Base-by-base conservation (phyloP, 352 stramenopile genomes). In the Globisporangium recalcitrans region DNA sequence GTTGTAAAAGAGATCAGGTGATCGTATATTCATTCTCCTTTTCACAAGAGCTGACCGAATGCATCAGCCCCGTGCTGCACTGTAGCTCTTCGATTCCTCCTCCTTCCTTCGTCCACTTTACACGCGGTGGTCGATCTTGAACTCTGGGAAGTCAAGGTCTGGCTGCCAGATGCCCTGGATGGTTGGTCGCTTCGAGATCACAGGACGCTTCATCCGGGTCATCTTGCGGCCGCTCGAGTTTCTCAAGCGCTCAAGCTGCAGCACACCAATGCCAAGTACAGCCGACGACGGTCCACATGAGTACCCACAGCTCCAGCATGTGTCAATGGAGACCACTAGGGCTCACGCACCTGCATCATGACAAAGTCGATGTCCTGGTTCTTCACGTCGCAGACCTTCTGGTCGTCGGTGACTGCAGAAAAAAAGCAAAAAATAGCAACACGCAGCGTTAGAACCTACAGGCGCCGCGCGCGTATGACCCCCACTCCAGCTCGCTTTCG, bases 221-320 rank as follows among this genome's bases (percentile, higher is more conserved):
- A 95, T 93, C 77, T 95, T 95, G 52, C 86, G 80, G 59, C 86
- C 86, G 62, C 86, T 95, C 62, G 86, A 88, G 78, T 93, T 87
- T 53, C 87, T 75, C 67, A 95, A 65, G 36, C 87, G 84, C 70
- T 93, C 78, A 26, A 95, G 74, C 85, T 93, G 46, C 44, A 70
- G 1, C n/a, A 31, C 5, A 5, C 27, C 27, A 31, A 31, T 6
- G 27, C 27, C 27, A 31, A 31, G 38, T 9, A 44, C 38, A 44
- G 19, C 14, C 38, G 6, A 44, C n/a, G 4, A 44, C 36, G n/a
- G n/a, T 3, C 4, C 36, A 44, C 38, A 44, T 44, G 9, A 44
- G 21, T 10, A 8, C 16, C 16, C 38, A 44, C 38, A 44, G 38
- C 38, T 44, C 38, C 38, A 44, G 38, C 16, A 21, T n/a, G 14